A percentile compares a stretch with the other conserved stretches of the same genome.
Conservation (phyloP, 2,329 filamentous ascomycete species). For the Botrytis fragariae region DNA sequence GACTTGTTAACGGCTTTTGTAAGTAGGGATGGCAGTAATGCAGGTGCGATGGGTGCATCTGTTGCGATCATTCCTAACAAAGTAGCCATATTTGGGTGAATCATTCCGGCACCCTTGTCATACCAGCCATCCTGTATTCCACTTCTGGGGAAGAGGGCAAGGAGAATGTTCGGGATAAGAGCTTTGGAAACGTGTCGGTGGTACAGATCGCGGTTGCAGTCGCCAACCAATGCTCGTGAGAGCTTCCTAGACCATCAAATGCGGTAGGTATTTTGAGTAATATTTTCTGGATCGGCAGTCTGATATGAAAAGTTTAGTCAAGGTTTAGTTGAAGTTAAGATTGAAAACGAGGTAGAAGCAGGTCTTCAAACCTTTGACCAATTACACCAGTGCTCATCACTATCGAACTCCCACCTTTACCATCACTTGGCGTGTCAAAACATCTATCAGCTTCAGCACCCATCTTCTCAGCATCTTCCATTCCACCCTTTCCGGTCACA, state of each 20-base stretch:
- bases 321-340: background rate
- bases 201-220: slow-evolving; percentile 92
- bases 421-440: slow-evolving; percentile 48
- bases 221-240: slow-evolving; percentile 80
- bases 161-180: slow-evolving; percentile 78
- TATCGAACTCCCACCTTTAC: slow-evolving; percentile 61
- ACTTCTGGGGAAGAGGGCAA: slow-evolving; percentile 71
- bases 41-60: slow-evolving; percentile 74
- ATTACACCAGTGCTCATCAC: slow-evolving; percentile 99
- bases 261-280: slow-evolving; percentile 76
- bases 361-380: slow-evolving; percentile 66
- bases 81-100: slow-evolving; percentile 97
- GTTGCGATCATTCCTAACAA: slow-evolving; percentile 87
- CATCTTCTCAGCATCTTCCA: slow-evolving; percentile 88
- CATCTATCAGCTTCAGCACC: slow-evolving; percentile 70
- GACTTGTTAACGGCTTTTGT: slow-evolving; percentile 73
- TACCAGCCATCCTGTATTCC: slow-evolving; percentile 82
- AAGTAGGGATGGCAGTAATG: slow-evolving; percentile 67
- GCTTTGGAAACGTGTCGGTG: slow-evolving; percentile 95
- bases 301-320: slow-evolving; percentile 37
- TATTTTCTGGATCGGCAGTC: slow-evolving; percentile 89
- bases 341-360: background rate
- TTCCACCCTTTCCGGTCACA: slow-evolving; percentile 84
- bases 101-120: slow-evolving; percentile 97
- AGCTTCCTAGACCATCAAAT: slow-evolving; percentile 65